Conservation (phyloP, 2,329 filamentous ascomycete genomes). For the Salinomyces thailandicus region DNA sequence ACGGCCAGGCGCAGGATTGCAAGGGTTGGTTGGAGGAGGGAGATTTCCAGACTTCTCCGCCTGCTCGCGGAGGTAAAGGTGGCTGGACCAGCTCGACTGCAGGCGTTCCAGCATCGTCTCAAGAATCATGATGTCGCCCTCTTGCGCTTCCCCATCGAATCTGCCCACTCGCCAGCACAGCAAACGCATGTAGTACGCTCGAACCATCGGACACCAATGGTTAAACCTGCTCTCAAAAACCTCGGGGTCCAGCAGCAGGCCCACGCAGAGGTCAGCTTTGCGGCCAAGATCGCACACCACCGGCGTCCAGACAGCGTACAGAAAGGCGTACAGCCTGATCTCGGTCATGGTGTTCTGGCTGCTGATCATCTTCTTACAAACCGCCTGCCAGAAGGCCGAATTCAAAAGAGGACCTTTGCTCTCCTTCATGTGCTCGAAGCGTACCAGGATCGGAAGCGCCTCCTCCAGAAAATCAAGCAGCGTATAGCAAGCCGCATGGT, state of each 20-base stretch:
- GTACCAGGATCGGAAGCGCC: constrained; percentile 55
- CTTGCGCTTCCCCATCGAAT: constrained; percentile 52
- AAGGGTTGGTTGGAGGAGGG: constrained; percentile 67
- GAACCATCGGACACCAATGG: constrained; percentile 93
- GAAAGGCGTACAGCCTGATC: constrained; percentile 69
- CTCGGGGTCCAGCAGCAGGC: constrained; percentile 63
- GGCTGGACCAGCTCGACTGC: constrained; percentile 66
- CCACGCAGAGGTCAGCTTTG: constrained; percentile 60
- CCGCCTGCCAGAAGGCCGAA: constrained; percentile 77
- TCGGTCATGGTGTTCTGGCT: constrained; percentile 87
- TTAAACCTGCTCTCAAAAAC: constrained; percentile 77
- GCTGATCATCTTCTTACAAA: constrained; percentile 65
- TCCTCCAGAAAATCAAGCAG: constrained; percentile 90
- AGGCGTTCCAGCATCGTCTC: constrained; percentile 56
- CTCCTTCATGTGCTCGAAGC: constrained; percentile 43
- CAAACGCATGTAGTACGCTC: constrained; percentile 83
- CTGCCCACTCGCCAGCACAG: constrained; percentile 82
- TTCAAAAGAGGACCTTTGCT: constrained; percentile 47
- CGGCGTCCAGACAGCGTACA: constrained; percentile 71
- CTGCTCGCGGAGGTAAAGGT: constrained; percentile 60
- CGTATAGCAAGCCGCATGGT: constrained; percentile 75
- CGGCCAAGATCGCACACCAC: constrained; percentile 54
- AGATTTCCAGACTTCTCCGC: constrained; percentile 48
- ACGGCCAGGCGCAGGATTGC: constrained; percentile 72
- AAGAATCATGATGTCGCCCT: constrained; percentile 47